These are phyloP conservation scores for Nicotiana obtusifolia DNA, from an alignment of 257 asterid genomes.

Conservation along the genomic window DNA sequence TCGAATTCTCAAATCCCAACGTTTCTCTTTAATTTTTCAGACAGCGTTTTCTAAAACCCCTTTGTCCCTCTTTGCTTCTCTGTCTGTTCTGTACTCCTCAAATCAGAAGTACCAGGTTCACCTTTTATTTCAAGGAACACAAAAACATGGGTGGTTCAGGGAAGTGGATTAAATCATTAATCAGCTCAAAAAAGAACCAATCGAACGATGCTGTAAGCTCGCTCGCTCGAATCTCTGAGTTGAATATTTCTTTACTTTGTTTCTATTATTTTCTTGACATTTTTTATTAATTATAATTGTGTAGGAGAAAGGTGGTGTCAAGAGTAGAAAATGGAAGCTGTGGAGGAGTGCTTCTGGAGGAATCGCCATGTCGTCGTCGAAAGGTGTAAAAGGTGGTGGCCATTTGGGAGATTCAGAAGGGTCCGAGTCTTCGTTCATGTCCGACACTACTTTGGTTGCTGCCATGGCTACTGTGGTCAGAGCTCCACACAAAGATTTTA, in stretches of 20 bases:
- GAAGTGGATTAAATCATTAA: slow-evolving; percentile 81
- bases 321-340: slow-evolving; percentile 76
- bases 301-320: slow-evolving; percentile 57
- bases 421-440: slow-evolving; percentile 36
- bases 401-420: slow-evolving; percentile 42
- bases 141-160: slow-evolving; percentile 74
- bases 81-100: not conserved
- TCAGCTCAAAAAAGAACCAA: slow-evolving; percentile 48
- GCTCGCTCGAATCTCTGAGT: too few species aligned
- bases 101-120: not conserved
- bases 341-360: slow-evolving; percentile 90
- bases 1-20: slow-evolving; percentile 4
- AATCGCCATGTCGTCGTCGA: slow-evolving; percentile 24
- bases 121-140: not conserved
- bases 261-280: not conserved
- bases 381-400: slow-evolving; percentile 36
- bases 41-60: not conserved
- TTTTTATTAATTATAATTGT: not conserved
- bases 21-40: slow-evolving; percentile 14
- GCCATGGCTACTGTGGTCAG: slow-evolving; percentile 71
- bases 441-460: slow-evolving; percentile 66
- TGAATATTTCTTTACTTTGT: not conserved
- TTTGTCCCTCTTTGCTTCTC: not conserved
- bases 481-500: slow-evolving; percentile 78
- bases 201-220: slow-evolving; percentile 40